Conservation (phyloP, 2,329 filamentous ascomycete genomes). For the Mycosphaerella sp. region DNA sequence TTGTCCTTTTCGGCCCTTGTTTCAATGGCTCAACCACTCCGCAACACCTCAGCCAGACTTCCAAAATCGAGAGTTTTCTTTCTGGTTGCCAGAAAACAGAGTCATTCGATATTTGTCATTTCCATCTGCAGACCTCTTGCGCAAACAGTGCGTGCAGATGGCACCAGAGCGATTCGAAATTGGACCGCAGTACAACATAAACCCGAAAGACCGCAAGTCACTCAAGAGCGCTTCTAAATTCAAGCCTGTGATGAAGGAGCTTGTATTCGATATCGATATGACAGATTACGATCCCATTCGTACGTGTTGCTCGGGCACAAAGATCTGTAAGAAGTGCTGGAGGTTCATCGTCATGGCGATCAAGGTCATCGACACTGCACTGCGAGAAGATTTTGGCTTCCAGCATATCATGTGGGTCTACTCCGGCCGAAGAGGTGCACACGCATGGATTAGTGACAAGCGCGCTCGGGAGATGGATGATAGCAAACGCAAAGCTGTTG, state of each 20-base stretch:
- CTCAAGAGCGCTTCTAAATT: slow-evolving; percentile 75
- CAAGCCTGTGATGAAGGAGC: slow-evolving; percentile 80
- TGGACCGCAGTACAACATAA: slow-evolving; percentile 90
- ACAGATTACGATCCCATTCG: slow-evolving; percentile 97
- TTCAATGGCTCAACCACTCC: slow-evolving; percentile 97
- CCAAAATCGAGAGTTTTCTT: slow-evolving; percentile 88
- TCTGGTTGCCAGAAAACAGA: slow-evolving; percentile 86
- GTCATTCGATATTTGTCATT: slow-evolving; percentile 90
- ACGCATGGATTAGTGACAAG: slow-evolving; percentile 97
- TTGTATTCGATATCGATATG: slow-evolving; percentile 99
- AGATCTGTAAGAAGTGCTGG: slow-evolving; percentile 94
- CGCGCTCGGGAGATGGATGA: slow-evolving; percentile 80
- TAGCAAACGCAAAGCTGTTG: slow-evolving; percentile 74
- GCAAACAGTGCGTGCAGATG: slow-evolving; percentile 82
- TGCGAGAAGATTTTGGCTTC: slow-evolving; percentile 94
- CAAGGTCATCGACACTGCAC: slow-evolving; percentile 78
- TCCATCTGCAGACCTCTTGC: slow-evolving; percentile 63
- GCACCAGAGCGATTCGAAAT: slow-evolving; percentile 97
- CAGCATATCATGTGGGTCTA: slow-evolving; percentile 98
- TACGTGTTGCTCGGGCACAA: slow-evolving; percentile 89
- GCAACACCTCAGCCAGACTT: slow-evolving; percentile 82
- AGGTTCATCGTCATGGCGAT: slow-evolving; percentile 97
- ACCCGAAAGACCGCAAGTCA: slow-evolving; percentile 87
- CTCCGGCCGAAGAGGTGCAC: slow-evolving; percentile 88
- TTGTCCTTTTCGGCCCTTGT: slow-evolving; percentile 89